These are phyloP conservation scores for Termitomyces sp. DNA, from an alignment of 768 basidiomycete species.

Conservation along the genomic window DNA sequence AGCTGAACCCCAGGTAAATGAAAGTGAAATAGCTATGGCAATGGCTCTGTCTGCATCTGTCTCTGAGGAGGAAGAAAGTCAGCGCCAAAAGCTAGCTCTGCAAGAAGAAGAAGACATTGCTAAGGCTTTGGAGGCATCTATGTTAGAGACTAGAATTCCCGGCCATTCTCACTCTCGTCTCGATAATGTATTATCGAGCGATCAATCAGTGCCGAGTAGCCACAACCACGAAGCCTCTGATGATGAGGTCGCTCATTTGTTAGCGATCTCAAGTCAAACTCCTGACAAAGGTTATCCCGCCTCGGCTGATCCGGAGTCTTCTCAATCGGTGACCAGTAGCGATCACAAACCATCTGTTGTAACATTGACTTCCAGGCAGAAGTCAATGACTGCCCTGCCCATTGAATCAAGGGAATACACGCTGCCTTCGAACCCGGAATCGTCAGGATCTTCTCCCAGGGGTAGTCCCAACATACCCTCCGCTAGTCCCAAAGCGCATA, in stretches of 20 bases:
- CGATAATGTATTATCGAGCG: slow-evolving; percentile 14
- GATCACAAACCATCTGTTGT: background rate
- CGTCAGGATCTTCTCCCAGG: background rate
- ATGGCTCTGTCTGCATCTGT: slow-evolving; percentile 50
- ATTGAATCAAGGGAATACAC: background rate
- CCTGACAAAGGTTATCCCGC: background rate
- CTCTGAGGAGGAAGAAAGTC: slow-evolving; percentile 26
- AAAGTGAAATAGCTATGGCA: slow-evolving; percentile 44
- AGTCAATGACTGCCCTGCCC: background rate
- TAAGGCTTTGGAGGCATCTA: slow-evolving; percentile 56
- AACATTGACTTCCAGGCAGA: background rate
- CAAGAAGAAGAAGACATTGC: slow-evolving; percentile 69
- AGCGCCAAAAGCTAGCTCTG: slow-evolving; percentile 28
- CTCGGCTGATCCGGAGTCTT: background rate
- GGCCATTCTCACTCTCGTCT: background rate
- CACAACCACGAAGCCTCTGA: background rate
- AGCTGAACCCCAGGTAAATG: slow-evolving; percentile 22
- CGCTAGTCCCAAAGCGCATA: background rate
- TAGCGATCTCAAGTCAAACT: background rate
- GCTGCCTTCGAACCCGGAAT: background rate
- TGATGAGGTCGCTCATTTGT: slow-evolving; percentile 17
- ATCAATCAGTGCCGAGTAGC: background rate
- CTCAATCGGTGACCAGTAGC: background rate
- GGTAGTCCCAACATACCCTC: background rate
- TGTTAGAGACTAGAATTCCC: slow-evolving; percentile 13